Evolutionary conservation across 176 grass and related monocot genomes (phyloP).

Genomic region (Chrysopogon serrulatus): DNA sequence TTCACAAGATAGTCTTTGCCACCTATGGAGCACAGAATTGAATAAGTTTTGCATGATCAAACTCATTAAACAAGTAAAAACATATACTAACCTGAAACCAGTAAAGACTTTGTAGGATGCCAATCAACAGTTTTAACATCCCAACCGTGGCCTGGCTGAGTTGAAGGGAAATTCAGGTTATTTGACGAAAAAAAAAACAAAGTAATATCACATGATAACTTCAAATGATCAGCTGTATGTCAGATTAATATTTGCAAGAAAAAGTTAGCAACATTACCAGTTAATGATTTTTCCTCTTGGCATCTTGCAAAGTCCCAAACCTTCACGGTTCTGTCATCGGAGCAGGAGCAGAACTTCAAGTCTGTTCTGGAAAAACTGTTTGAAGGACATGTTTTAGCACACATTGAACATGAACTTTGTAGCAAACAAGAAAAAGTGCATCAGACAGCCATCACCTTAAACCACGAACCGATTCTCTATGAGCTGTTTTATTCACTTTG

Average conservation of each 20-base stretch:
- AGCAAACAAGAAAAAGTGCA: conserved; percentile 10
- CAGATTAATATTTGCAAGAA: conserved; percentile 9
- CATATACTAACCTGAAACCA: conserved; percentile 78
- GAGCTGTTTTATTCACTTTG: conserved; percentile 98
- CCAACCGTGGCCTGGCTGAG: conserved; percentile 99
- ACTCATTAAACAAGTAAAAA: conserved; percentile 13
- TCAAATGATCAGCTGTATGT: conserved; percentile 7
- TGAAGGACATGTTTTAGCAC: conserved; percentile 18
- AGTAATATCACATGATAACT: conserved; percentile 18
- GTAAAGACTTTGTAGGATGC: conserved; percentile 96
- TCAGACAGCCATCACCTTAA: conserved; percentile 54
- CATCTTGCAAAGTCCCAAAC: conserved; percentile 99
- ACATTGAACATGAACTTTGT: conserved; percentile 13
- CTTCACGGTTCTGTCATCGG: conserved; percentile 94
- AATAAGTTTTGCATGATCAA: conserved; percentile 24
- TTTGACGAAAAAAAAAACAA: conserved; percentile 24
- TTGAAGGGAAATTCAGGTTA: conserved; percentile 74
- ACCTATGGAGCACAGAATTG: conserved; percentile 44
- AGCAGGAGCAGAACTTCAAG: conserved; percentile 99
- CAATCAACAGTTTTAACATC: conserved; percentile 99
- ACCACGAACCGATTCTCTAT: conserved; percentile 93
- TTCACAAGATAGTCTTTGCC: conserved; percentile 99
- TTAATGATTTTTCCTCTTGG: conserved; percentile 98
- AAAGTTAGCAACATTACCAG: conserved; percentile 84
- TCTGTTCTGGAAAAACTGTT: conserved; percentile 97